Base-by-base conservation (phyloP, 2,329 filamentous ascomycete species). In the Colletotrichum sidae region DNA sequence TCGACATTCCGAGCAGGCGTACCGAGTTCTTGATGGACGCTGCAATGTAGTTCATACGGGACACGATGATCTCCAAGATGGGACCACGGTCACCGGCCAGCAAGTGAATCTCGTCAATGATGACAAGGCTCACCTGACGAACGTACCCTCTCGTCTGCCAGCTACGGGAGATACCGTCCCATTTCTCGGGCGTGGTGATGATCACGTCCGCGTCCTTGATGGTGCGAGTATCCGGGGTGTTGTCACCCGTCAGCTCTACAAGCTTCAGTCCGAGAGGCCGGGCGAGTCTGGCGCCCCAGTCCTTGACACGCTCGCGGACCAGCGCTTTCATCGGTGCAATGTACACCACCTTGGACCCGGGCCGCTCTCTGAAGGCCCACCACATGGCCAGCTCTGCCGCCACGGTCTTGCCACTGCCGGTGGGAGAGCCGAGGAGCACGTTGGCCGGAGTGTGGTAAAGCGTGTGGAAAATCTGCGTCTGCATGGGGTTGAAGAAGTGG, bases 271-370 rank as follows among this genome's bases (percentile, higher is more conserved):
- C 94, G 81, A 98, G 89, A 1, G 94, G 92, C 1, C 84, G 83
- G 1, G 94, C 93, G 39, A 99, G 85, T 13, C 96, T 89, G 64
- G 87, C 87, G 11, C 92, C 88, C 96, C 96, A 99, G 75, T 99
- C 96, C 73, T 97, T 92, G 34, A 99, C 95, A 78, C 96, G 89
- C 77, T 99, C 96, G 3, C 96, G 92, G 17, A 99, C 96, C 38
- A 99, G 88, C 0, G 96, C 96, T 79, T 99, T 99, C 96, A 99
- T 99, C 0, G 96, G 96, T 2, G 96, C 96, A 74, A 99, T 98
- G 76, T 99, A 99, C 11, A 99, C 96, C 2, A 99, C 94, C 80
- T 99, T 99, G 4, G 94, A 97, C 4, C 94, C 94, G 1, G 96
- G 96, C 55, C 91, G 91, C 75, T 97, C 94, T 12, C 94, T 89